Evolutionary conservation across 371 early-diverging fungal genomes (phyloP), one percentile per base, ranked within the genome.

Genomic region (Zychaea mexicana): DNA sequence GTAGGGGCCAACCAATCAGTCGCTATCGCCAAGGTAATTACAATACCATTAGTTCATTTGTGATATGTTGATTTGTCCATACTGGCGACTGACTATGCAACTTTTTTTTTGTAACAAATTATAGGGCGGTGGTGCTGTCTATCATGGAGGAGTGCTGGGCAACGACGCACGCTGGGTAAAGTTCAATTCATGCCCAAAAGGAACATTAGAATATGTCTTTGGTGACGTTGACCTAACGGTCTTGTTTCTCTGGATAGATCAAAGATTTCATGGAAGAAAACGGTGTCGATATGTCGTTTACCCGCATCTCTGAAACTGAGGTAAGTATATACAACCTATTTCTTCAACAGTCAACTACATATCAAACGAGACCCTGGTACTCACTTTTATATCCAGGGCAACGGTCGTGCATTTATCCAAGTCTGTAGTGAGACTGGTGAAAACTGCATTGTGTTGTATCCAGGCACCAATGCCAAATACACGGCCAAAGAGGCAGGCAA

Each of bases 361-460:
- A n/a, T n/a, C n/a, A n/a, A n/a, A n/a, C n/a, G n/a, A n/a, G n/a
- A n/a, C n/a, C n/a, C n/a, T n/a, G n/a, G n/a, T n/a, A 27, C 19
- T 22, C 13, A n/a, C 22, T 15, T 32, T 22, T 45, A 30, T 38
- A 19, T 6, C 30, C 57, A 85, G 83, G 76, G 81, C 32, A 94
- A 94, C 2, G 97, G 97, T 5, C 82, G 92, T 12, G 97, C 96
- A 15, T 84, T 96, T 19, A 96, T 96, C 59, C 96, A 97, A 76
- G 87, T 94, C 2, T 88, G 88, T 33, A 55, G 61, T 15, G 72
- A 72, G 22, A 84, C 82, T 1, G 88, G 87, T 33, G 95, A 97
- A 56, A 97, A 97, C 69, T 81, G 92, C 27, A 97, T 97, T 57
- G 84, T 97, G 4, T 78, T 97, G 28, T 87, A 83, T 57, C 88